These are phyloP conservation scores for Bathelium albidoporum DNA, from an alignment of 495 filamentous ascomycete species.

Conservation along the genomic window DNA sequence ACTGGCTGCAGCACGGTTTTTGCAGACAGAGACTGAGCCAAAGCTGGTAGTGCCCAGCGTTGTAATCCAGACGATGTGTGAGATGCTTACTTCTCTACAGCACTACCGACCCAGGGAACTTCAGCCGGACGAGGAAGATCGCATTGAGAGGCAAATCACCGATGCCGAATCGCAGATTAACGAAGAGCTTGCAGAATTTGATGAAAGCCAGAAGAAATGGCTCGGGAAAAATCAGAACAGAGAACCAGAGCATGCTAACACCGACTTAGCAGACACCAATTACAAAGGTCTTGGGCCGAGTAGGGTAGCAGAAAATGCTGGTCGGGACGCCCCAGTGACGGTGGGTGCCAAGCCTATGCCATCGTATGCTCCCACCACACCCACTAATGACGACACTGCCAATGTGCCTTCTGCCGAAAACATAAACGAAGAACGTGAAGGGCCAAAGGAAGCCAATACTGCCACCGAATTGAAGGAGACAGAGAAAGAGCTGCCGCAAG, in stretches of 20 bases:
- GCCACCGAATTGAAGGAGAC: conserved; percentile 11
- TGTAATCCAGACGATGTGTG: conserved; percentile 20
- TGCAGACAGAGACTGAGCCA: conserved; percentile 65
- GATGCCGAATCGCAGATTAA: conserved; percentile 45
- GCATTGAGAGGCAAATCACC: conserved; percentile 49
- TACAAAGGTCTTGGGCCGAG: conserved; percentile 15
- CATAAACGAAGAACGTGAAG: conserved; percentile 9
- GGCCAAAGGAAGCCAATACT: conserved; percentile 7
- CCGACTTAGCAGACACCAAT: conserved; percentile 4
- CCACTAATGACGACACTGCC: conserved; percentile 6
- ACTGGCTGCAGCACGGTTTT: conserved; percentile 60
- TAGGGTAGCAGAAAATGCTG: conserved; percentile 17
- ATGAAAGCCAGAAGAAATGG: conserved; percentile 25
- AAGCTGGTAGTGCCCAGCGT: conserved; percentile 51
- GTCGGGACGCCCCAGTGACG: conserved; percentile 16
- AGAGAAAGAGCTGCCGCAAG: conserved; percentile 9
- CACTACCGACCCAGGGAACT: conserved; percentile 85
- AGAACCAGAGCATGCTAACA: conserved; percentile 12
- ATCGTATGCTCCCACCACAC: not conserved
- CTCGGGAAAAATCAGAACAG: conserved; percentile 6
- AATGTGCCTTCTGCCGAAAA: not conserved
- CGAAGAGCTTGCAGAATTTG: conserved; percentile 42
- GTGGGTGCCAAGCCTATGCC: conserved; percentile 20
- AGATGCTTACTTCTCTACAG: conserved; percentile 35
- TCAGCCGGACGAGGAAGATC: conserved; percentile 48